phyloP scores from a whole-genome alignment of 148 eudicot genomes.

The Chenopodium album region DNA sequence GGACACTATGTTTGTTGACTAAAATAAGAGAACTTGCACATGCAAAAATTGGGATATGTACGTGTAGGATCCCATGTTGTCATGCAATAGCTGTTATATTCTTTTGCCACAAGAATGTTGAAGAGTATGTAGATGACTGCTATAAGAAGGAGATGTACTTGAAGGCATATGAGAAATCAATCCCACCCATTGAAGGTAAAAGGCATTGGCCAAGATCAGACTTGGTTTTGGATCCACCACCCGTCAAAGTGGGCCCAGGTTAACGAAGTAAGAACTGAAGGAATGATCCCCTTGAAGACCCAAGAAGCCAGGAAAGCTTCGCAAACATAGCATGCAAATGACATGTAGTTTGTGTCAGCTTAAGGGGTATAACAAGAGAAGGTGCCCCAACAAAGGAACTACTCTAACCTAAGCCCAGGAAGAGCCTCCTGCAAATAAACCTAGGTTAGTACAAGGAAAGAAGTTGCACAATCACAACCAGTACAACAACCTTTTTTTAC shows the following conservation, averaged over 20 bases:
- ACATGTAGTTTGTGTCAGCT: neutral
- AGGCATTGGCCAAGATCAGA: neutral
- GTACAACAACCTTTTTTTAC: too few species aligned
- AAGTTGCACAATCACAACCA: too few species aligned
- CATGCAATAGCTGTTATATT: neutral
- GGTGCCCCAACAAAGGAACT: neutral
- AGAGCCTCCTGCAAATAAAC: too few species aligned
- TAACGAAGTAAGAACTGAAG: neutral
- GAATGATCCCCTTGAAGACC: neutral
- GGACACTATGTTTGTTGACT: neutral
- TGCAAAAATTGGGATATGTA: slow-evolving; percentile 1
- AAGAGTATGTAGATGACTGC: neutral
- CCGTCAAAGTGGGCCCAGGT: too few species aligned
- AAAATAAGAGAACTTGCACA: neutral
- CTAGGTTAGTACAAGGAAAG: too few species aligned
- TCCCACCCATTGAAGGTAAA: neutral
- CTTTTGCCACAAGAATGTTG: neutral
- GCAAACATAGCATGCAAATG: neutral
- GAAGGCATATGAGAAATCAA: neutral
- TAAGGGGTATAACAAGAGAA: neutral
- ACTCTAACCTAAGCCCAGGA: too few species aligned
- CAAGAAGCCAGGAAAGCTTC: neutral
- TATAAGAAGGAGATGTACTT: neutral
- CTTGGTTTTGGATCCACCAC: too few species aligned
- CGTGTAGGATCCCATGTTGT: neutral